A percentile compares a stretch with the other conserved stretches of the same genome.
Conservation (phyloP, 371 early-diverging fungal genomes). For the Capillidium rhysosporum region DNA sequence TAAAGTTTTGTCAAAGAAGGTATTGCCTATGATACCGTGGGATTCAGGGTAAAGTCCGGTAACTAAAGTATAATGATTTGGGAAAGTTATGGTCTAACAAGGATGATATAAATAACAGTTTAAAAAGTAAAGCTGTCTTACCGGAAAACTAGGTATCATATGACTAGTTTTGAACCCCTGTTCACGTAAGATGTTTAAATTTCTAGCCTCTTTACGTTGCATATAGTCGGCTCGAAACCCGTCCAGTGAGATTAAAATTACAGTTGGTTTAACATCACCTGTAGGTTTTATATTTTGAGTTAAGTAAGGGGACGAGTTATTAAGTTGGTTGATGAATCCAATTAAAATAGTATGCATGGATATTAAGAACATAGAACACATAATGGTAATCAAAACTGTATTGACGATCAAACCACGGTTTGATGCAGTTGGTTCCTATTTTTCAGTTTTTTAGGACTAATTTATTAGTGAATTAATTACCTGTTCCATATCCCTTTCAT, state of each 20-base stretch:
- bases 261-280: constrained; percentile 26
- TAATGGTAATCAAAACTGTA: no score
- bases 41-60: constrained; percentile 81
- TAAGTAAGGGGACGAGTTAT: no score
- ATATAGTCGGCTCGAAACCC: constrained; percentile 78
- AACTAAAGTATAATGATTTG: constrained; percentile 82
- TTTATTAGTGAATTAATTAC: no score
- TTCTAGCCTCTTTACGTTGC: constrained; percentile 45
- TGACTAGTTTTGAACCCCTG: constrained; percentile 31
- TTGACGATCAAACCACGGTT: no score
- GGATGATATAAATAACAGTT: background rate
- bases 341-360: no score
- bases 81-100: constrained; percentile 53
- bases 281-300: no score
- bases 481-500: no score
- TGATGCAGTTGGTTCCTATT: no score
- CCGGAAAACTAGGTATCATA: constrained; percentile 58
- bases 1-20: constrained; percentile 54
- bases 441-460: no score
- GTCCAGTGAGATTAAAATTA: constrained; percentile 79
- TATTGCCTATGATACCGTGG: constrained; percentile 86
- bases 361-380: no score
- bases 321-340: no score
- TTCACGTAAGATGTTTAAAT: constrained; percentile 22
- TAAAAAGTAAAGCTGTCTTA: constrained; percentile 9